These are phyloP conservation scores for Cardamine resedifolia DNA, from an alignment of 345 rosid species.

Conservation along the genomic window DNA sequence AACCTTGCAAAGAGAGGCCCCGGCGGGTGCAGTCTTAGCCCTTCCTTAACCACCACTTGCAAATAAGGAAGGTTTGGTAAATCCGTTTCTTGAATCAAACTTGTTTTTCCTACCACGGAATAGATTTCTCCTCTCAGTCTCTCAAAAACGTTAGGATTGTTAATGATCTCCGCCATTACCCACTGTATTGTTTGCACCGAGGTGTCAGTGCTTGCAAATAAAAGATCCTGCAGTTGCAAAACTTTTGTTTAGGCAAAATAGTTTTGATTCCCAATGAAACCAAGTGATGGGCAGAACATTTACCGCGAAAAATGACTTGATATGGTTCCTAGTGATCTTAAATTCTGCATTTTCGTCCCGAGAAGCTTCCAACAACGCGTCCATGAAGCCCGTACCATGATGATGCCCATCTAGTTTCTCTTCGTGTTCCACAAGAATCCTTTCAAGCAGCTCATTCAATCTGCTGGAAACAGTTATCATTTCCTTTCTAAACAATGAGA, in stretches of 20 bases:
- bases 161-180: slow-evolving; percentile 62
- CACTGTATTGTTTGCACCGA: slow-evolving; percentile 39
- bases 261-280: not conserved
- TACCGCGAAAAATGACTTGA: slow-evolving; percentile 68
- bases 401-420: slow-evolving; percentile 23
- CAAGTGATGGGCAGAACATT: not conserved
- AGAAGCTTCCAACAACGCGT: slow-evolving; percentile 49
- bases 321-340: slow-evolving; percentile 55
- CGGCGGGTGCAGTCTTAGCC: slow-evolving; percentile 8
- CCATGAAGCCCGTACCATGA: slow-evolving; percentile 43
- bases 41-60: slow-evolving; percentile 60
- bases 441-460: slow-evolving; percentile 55
- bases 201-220: slow-evolving; percentile 17
- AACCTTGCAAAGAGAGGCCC: slow-evolving; percentile 13
- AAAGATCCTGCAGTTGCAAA: slow-evolving; percentile 20
- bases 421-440: slow-evolving; percentile 54
- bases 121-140: slow-evolving; percentile 60
- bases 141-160: slow-evolving; percentile 46
- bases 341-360: slow-evolving; percentile 56
- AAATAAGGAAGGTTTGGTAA: slow-evolving; percentile 52
- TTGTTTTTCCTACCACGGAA: slow-evolving; percentile 42
- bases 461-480: slow-evolving; percentile 46
- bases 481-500: slow-evolving; percentile 50
- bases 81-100: slow-evolving; percentile 61
- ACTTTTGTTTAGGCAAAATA: not conserved